Conservation (phyloP, 2,329 filamentous ascomycete genomes). For the Aspergillus felis region DNA sequence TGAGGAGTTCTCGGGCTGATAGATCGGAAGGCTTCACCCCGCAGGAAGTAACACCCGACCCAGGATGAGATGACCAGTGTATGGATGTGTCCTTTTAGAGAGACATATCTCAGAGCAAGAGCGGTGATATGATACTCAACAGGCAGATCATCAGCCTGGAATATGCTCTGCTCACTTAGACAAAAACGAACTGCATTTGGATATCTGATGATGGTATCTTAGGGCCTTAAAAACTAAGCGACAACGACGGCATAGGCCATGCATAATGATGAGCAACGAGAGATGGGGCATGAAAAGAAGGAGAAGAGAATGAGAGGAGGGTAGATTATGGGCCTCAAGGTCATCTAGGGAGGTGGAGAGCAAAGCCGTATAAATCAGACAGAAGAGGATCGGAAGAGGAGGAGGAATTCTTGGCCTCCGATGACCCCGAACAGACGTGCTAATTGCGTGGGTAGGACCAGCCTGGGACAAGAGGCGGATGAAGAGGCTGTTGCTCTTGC, state of each 20-base stretch:
- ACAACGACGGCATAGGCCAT: not conserved
- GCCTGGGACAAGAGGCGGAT: slow-evolving; percentile 9
- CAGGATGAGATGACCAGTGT: not conserved
- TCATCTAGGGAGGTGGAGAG: not conserved
- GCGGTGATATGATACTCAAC: not conserved
- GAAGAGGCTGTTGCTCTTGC: slow-evolving; percentile 18
- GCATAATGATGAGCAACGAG: not conserved
- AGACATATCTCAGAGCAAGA: not conserved
- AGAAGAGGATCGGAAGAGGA: not conserved
- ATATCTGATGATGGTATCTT: not conserved
- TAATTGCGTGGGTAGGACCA: slow-evolving; percentile 20
- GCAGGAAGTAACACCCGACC: not conserved
- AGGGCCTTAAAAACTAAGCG: not conserved
- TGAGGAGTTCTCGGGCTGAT: too few relatives aligned
- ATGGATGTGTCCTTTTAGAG: not conserved
- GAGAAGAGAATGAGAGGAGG: not conserved
- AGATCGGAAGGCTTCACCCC: too few relatives aligned
- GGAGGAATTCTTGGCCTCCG: not conserved
- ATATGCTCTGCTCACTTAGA: not conserved
- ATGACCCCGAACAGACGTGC: not conserved
- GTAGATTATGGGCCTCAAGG: not conserved
- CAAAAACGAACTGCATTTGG: not conserved
- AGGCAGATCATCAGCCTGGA: not conserved
- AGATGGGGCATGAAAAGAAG: not conserved
- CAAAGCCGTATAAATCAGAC: not conserved